Base-by-base conservation (phyloP, 805 yeast species). In the Kodamaea leandrae region DNA sequence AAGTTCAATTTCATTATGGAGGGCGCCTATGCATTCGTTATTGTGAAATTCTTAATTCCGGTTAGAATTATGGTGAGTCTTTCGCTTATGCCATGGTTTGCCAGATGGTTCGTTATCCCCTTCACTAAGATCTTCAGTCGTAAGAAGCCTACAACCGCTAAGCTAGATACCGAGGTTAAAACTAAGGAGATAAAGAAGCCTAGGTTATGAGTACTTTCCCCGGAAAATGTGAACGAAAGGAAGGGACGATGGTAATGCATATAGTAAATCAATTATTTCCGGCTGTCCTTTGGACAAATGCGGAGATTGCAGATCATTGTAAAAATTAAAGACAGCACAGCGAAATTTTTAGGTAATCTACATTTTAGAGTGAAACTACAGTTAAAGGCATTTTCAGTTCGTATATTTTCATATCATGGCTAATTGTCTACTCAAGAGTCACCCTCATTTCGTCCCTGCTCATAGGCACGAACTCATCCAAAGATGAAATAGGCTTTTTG, bases 11-110 rank as follows among this genome's bases (percentile, higher is more conserved):
- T 82, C 19, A 63, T 86, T 4, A 57, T 80, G 49, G 86, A 84
- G 48, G 95, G 95, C 7, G 89, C 90, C 0, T 72, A 83, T 18
- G 80, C 95, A 0, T 86, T 80, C 51, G 83, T 82, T 4, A 61
- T 82, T 3, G 87, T 84, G 9, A 86, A 86, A 53, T 66, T 72
- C 7, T 52, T 75, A 16, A 58, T 80, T 45, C 86, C 87, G 0
- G 37, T 78, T 2, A 63, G 88, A 41, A 62, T 80, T 1, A 56
- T 71, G 7, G 43, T 76, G 15, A 76, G 82, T 29, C 51, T 82
- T 37, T 53, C 71, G 35, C 59, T 73, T 24, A 80, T 80, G 61
- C 86, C 86, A 2, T 66, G 71, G 65, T 76, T 79, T 48, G 80
- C 86, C 4, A 58, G 67, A 37, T 68, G 70, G 49, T 55, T 75